Evolutionary conservation across 2,329 filamentous ascomycete species (phyloP), one percentile per base, ranked within the genome.

Genomic region (Colletotrichum eremochloae): DNA sequence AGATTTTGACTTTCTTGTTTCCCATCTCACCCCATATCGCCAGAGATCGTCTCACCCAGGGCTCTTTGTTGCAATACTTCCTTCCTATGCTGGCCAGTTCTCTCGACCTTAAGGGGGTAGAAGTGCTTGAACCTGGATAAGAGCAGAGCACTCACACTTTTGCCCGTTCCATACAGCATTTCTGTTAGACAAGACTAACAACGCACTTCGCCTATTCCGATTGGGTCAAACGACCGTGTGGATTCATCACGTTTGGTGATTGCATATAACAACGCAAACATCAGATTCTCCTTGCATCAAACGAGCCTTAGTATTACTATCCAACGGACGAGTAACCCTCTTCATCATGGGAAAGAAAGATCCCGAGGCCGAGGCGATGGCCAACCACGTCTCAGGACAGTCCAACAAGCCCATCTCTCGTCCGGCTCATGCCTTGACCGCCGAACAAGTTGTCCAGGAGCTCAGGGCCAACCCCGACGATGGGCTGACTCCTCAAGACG

Each of bases 401-500:
- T 80, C 82, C 69, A 85, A 85, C 74, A 80, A 79, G 67, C 88
- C 87, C 46, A 81, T 94, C 50, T 87, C 89, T 11, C 82, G 84
- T 44, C 91, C 91, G 18, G 90, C 92, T 9, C 92, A 94, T 78
- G 84, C 88, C 57, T 83, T 94, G 62, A 79, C 84, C n/a, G 83
- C 83, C 76, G 82, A 86, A 29, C 80, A 86, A 42, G 85, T 90
- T 44, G 81, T 87, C 42, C 79, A 84, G 24, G 87, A 92, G 79
- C 84, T 92, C 44, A 80, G 82, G 15, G 87, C 88, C 64, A 84
- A 90, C 75, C 77, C 85, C 6, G 85, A 89, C 6, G 84, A 90
- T 78, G 91, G 91, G 33, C 83, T 93, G 53, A 86, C 84, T 1
- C 78, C 82, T 5, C 79, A 80, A 1, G 89, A 92, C 73, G 90